phyloP scores from a whole-genome alignment of 1,139 yeast genomes.

The Sugiyamaella japonica region DNA sequence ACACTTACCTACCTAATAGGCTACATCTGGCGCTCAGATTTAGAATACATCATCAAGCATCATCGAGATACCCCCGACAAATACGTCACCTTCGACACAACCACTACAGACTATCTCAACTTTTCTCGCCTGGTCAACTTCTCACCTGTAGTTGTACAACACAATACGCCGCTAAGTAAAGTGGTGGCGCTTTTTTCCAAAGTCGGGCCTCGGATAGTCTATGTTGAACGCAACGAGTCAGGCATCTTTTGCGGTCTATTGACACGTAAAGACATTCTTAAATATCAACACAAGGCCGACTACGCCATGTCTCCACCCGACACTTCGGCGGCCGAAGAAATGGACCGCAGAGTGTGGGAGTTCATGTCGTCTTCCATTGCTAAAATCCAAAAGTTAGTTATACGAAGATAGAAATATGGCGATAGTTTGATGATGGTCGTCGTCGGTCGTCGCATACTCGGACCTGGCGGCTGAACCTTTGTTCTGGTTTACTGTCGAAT shows the following conservation, averaged over 20 bases:
- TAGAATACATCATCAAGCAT: constrained; percentile 34
- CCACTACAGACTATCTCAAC: constrained; percentile 32
- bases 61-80: constrained; percentile 21
- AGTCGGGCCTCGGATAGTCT: constrained; percentile 75
- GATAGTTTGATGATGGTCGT: too few species aligned
- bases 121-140: constrained; percentile 52
- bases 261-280: constrained; percentile 65
- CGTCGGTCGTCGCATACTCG: not conserved
- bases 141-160: constrained; percentile 64
- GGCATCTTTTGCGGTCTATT: constrained; percentile 60
- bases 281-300: constrained; percentile 44
- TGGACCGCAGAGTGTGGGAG: constrained; percentile 33
- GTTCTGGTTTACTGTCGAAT: not conserved
- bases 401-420: not conserved
- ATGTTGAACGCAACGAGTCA: constrained; percentile 51
- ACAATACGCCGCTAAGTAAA: constrained; percentile 58
- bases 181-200: constrained; percentile 70
- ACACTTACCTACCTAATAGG: constrained; percentile 39
- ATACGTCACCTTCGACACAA: constrained; percentile 18
- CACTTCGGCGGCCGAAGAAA: constrained; percentile 29
- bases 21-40: constrained; percentile 40
- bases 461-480: not conserved
- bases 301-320: constrained; percentile 25
- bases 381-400: constrained; percentile 9
- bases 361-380: constrained; percentile 1